phyloP scores from a whole-genome alignment of 2,329 filamentous ascomycete genomes.

The Xylaria sp. region DNA sequence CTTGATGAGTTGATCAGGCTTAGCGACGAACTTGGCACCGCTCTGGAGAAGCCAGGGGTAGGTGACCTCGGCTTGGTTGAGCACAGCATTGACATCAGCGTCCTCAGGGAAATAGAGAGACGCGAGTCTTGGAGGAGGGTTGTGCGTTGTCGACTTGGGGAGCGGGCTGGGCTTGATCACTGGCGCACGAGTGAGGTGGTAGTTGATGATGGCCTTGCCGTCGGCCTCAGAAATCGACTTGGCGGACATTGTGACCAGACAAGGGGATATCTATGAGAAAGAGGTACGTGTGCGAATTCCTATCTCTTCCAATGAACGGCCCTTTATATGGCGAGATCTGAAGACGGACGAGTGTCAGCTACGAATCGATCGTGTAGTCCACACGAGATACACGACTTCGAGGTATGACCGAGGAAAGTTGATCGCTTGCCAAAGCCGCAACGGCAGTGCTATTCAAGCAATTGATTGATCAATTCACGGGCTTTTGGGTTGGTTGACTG shows the following conservation, averaged over 20 bases:
- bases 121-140: slow-evolving; percentile 87
- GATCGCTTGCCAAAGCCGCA: neutral
- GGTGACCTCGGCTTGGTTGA: slow-evolving; percentile 93
- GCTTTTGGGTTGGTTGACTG: neutral
- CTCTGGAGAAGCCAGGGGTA: slow-evolving; percentile 92
- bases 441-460: too few relatives aligned
- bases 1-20: slow-evolving; percentile 99
- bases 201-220: slow-evolving; percentile 99
- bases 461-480: too few relatives aligned
- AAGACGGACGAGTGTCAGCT: slow-evolving; percentile 31
- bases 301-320: slow-evolving; percentile 23
- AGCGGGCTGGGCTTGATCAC: slow-evolving; percentile 98
- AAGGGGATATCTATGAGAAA: slow-evolving; percentile 29
- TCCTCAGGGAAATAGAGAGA: slow-evolving; percentile 93
- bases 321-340: slow-evolving; percentile 29
- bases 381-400: neutral
- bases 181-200: slow-evolving; percentile 96
- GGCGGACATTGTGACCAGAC: slow-evolving; percentile 74
- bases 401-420: neutral
- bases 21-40: slow-evolving; percentile 93
- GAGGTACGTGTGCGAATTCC: slow-evolving; percentile 38
- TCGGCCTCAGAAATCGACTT: slow-evolving; percentile 99
- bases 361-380: slow-evolving; percentile 7
- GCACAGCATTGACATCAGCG: slow-evolving; percentile 78
- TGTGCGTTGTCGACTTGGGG: slow-evolving; percentile 82